Conservation (phyloP, 805 yeast species). For the Candida lessepsii region DNA sequence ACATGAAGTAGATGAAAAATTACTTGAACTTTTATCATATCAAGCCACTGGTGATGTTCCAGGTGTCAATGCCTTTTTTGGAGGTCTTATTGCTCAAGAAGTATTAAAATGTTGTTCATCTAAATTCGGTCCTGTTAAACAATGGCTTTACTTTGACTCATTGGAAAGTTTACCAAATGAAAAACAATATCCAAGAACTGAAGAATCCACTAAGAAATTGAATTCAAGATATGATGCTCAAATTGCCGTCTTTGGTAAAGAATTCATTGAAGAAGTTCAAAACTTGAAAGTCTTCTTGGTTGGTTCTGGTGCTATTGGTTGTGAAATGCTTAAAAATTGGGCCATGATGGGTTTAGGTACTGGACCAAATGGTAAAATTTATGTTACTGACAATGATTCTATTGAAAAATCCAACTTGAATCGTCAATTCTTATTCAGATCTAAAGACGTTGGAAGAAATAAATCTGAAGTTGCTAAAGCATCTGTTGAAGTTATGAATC, state of each 20-base stretch:
- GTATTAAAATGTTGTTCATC: constrained; percentile 94
- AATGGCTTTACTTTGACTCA: constrained; percentile 91
- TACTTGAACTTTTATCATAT: constrained; percentile 70
- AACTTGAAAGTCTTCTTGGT: constrained; percentile 86
- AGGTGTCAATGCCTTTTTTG: constrained; percentile 82
- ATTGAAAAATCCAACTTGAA: constrained; percentile 95
- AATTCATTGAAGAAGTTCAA: constrained; percentile 68
- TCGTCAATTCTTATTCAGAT: constrained; percentile 93
- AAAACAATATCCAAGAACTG: constrained; percentile 58
- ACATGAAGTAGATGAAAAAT: constrained; percentile 54
- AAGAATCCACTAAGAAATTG: constrained; percentile 69
- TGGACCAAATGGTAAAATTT: constrained; percentile 82
- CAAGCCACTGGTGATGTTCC: constrained; percentile 93
- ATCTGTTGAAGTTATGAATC: constrained; percentile 85
- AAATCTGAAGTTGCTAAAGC: constrained; percentile 88
- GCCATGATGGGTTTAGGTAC: constrained; percentile 94
- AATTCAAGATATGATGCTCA: constrained; percentile 90
- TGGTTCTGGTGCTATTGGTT: constrained; percentile 98
- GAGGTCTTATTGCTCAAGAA: constrained; percentile 96
- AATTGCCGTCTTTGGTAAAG: constrained; percentile 88
- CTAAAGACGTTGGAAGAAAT: constrained; percentile 88
- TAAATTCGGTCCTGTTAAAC: constrained; percentile 90
- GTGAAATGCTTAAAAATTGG: constrained; percentile 98
- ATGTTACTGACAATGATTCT: constrained; percentile 89
- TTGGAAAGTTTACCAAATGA: constrained; percentile 80